Percentiles rank a stretch among this genome's conserved stretches.
Conservation (phyloP, 331 rosid genomes). For the Stylosanthes scabra region DNA sequence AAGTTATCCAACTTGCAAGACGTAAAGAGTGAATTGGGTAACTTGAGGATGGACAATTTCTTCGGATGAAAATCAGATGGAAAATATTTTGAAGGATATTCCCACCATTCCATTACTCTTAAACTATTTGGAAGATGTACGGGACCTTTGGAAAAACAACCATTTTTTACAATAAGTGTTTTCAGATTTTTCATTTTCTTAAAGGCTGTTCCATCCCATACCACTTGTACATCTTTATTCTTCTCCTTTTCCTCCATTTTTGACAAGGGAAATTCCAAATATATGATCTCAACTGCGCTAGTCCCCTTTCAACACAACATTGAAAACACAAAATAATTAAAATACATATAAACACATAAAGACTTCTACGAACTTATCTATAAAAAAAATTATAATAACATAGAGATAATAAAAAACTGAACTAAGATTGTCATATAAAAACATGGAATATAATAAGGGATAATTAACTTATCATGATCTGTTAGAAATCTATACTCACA, state of each 20-base stretch:
- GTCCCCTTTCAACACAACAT: background rate
- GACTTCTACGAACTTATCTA: background rate
- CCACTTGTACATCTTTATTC: background rate
- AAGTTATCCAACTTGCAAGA: too few relatives aligned
- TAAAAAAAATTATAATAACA: background rate
- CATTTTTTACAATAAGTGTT: too few relatives aligned
- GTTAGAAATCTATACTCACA: too few relatives aligned
- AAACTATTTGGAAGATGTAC: background rate
- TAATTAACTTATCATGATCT: too few relatives aligned
- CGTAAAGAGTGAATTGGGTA: too few relatives aligned
- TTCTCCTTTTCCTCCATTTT: background rate
- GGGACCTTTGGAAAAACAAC: background rate
- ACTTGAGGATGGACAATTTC: too few relatives aligned
- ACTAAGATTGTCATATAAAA: too few relatives aligned
- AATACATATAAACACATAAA: background rate
- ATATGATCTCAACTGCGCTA: background rate
- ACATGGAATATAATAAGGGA: too few relatives aligned
- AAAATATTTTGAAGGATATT: too few relatives aligned
- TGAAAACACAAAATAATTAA: too few relatives aligned
- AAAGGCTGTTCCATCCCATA: background rate
- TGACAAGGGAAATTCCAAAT: background rate
- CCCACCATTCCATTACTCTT: too few relatives aligned
- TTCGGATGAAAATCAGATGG: too few relatives aligned
- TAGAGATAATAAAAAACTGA: background rate
- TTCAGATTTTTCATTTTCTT: background rate